Evolutionary conservation across 768 basidiomycete species (phyloP).

Genomic region (Trichaptum fuscoviolaceum): DNA sequence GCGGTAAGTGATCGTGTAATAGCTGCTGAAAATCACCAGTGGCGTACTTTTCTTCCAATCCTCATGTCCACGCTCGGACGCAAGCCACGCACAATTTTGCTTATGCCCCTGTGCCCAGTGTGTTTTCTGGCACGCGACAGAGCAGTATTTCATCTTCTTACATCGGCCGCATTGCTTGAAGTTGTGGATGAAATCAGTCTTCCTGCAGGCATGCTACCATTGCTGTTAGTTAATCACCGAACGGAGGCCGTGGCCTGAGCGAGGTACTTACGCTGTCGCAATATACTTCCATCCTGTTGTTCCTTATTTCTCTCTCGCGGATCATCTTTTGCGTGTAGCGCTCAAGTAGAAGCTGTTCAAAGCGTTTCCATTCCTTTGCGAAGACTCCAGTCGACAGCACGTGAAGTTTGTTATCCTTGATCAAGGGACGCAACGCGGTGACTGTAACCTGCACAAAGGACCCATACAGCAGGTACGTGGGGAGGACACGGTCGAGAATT

Average conservation of each 20-base stretch:
- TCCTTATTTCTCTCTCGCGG: not conserved
- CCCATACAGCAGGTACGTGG: not conserved
- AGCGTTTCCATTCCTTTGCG: not conserved
- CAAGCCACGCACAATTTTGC: not conserved
- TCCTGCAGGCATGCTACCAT: not conserved
- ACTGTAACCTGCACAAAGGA: not conserved
- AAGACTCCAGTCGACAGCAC: not conserved
- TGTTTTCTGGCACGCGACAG: not conserved
- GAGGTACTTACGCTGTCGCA: not conserved
- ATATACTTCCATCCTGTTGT: not conserved
- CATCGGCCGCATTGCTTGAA: not conserved
- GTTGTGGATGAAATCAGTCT: not conserved
- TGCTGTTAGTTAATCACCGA: not conserved
- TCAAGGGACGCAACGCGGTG: not conserved
- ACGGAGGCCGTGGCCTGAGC: not conserved
- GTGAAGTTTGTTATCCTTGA: not conserved
- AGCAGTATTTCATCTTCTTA: not conserved
- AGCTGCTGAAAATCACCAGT: not conserved
- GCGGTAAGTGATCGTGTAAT: not conserved
- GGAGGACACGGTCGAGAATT: not conserved
- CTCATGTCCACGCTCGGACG: not conserved
- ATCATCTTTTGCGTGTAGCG: not conserved
- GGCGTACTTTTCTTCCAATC: not conserved
- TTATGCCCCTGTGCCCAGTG: not conserved
- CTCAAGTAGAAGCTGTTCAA: not conserved